These are phyloP conservation scores for Harringtonia lauricola DNA, from an alignment of 2,329 filamentous ascomycete species.

Conservation along the genomic window DNA sequence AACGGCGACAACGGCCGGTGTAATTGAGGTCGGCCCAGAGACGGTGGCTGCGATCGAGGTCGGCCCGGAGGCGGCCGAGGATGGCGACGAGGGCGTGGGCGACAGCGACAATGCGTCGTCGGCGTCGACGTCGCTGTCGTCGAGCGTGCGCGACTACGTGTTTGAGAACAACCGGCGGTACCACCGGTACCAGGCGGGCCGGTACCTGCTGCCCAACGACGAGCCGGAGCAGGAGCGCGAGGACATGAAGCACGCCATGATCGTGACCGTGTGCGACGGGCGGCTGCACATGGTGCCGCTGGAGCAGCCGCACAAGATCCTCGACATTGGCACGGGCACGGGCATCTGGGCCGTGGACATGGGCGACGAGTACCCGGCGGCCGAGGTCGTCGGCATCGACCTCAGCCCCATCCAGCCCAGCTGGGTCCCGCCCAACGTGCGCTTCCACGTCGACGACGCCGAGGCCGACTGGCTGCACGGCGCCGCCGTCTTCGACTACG, in stretches of 20 bases:
- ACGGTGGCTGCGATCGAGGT: conserved; percentile 4
- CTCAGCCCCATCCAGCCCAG: conserved; percentile 32
- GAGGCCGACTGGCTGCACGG: conserved; percentile 41
- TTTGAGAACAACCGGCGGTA: conserved; percentile 18
- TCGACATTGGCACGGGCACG: conserved; percentile 18
- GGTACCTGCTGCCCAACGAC: conserved; percentile 25
- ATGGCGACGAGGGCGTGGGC: conserved; percentile 9
- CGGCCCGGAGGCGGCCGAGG: conserved; percentile 6
- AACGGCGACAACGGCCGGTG: background rate
- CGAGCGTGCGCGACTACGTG: conserved; percentile 16
- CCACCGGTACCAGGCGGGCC: conserved; percentile 15
- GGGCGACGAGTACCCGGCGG: conserved; percentile 16
- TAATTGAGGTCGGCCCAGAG: no score
- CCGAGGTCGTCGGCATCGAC: conserved; percentile 32
- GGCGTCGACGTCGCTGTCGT: conserved; percentile 14
- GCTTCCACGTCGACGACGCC: conserved; percentile 18
- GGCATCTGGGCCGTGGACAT: conserved; percentile 17
- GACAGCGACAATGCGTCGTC: conserved; percentile 1
- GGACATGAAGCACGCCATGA: conserved; percentile 39
- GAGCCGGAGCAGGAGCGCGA: conserved; percentile 31
- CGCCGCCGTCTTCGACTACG: conserved; percentile 40
- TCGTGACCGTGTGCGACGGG: conserved; percentile 34
- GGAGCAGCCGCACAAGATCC: conserved; percentile 9
- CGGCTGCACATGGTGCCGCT: conserved; percentile 39
- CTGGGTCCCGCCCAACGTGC: conserved; percentile 29